phyloP scores from a whole-genome alignment of 805 yeast species.

The Myxozyma vanderwaltii region DNA sequence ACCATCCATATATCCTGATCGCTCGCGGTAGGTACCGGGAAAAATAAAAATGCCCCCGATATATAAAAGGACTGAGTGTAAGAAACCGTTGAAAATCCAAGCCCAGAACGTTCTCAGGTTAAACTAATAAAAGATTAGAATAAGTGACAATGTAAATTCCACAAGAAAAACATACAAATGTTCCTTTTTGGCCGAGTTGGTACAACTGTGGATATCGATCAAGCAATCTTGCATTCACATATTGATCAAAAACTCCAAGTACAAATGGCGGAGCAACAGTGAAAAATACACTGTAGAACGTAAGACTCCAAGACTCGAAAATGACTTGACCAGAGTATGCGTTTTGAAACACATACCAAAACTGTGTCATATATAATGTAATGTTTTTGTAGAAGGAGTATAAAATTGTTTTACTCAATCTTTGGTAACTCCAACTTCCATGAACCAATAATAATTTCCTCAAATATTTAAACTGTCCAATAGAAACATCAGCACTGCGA shows the following conservation, averaged over 20 bases:
- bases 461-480: conserved; percentile 90
- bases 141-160: neutral
- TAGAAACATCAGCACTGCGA: conserved; percentile 93
- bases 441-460: conserved; percentile 84
- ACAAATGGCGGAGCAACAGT: conserved; percentile 96
- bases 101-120: conserved; percentile 94
- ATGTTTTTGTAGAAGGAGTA: conserved; percentile 96
- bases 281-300: conserved; percentile 91
- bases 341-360: conserved; percentile 93
- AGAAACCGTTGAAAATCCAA: conserved; percentile 95
- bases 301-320: conserved; percentile 96
- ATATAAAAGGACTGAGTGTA: conserved; percentile 84
- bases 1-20: conserved; percentile 70
- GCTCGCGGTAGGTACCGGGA: conserved; percentile 62
- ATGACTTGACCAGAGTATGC: conserved; percentile 94
- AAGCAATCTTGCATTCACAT: conserved; percentile 83
- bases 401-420: conserved; percentile 87
- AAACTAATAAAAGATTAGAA: conserved; percentile 45
- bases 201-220: conserved; percentile 92
- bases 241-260: conserved; percentile 95
- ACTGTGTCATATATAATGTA: conserved; percentile 95
- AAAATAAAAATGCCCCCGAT: conserved; percentile 71
- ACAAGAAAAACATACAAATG: conserved; percentile 49
- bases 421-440: conserved; percentile 97
- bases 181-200: conserved; percentile 84